A percentile compares a stretch with the other conserved stretches of the same genome.
Conservation (phyloP, 1,139 yeast genomes). For the Suhomyces anneliseae region DNA sequence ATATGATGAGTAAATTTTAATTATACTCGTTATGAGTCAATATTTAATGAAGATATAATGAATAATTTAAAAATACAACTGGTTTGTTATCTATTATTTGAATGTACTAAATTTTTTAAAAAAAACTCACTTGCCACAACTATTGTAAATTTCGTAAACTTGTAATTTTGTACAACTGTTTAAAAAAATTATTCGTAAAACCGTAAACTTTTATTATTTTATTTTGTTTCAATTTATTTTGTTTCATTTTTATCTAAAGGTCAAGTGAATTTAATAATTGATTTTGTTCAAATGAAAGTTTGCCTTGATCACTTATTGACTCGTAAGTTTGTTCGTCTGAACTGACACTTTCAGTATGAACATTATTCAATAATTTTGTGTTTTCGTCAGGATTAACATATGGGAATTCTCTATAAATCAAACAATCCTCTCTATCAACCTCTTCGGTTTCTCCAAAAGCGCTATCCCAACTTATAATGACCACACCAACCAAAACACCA, state of each 20-base stretch:
- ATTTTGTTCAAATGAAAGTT: slow-evolving; percentile 48
- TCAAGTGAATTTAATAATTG: slow-evolving; percentile 46
- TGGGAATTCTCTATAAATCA: slow-evolving; percentile 16
- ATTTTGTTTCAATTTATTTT: too few species aligned
- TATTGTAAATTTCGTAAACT: too few species aligned
- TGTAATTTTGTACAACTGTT: too few species aligned
- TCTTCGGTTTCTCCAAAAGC: slow-evolving; percentile 25
- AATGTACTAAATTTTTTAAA: too few species aligned
- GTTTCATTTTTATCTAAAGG: slow-evolving; percentile 4
- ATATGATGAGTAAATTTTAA: too few species aligned
- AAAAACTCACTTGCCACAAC: too few species aligned
- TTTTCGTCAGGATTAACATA: slow-evolving; percentile 12
- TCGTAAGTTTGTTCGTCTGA: slow-evolving; percentile 4
- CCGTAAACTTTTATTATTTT: too few species aligned
- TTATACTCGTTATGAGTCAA: too few species aligned
- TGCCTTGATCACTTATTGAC: slow-evolving; percentile 1
- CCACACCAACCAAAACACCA: slow-evolving; percentile 55
- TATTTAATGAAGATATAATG: neutral
- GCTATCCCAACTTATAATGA: slow-evolving; percentile 46
- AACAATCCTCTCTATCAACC: slow-evolving; percentile 22
- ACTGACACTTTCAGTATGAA: slow-evolving; percentile 1
- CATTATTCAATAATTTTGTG: slow-evolving; percentile 5
- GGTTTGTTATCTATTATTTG: neutral
- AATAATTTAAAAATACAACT: neutral
- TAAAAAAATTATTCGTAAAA: too few species aligned